Evolutionary conservation across 108 stramenopile genomes (phyloP).

Genomic region (Ochromonas danica): DNA sequence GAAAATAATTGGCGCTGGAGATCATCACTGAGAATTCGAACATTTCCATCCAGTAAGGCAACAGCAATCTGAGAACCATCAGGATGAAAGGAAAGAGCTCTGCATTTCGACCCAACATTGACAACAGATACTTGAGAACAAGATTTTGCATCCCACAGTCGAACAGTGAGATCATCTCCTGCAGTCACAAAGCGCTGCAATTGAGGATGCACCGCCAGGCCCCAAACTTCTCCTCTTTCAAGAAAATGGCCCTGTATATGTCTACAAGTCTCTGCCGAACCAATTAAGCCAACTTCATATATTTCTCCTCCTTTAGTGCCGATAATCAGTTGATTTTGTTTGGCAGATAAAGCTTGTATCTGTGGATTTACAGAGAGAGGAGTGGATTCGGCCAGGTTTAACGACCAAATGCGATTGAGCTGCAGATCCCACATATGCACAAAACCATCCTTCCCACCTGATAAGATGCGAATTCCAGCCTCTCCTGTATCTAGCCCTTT

Average conservation of each 20-base stretch:
- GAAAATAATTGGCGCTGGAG: background rate
- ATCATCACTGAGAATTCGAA: background rate
- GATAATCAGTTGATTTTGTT: conserved; percentile 6
- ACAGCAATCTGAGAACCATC: conserved; percentile 28
- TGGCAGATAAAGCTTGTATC: background rate
- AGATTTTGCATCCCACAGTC: conserved; percentile 40
- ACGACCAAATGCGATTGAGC: conserved; percentile 2
- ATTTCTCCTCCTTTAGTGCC: conserved; percentile 29
- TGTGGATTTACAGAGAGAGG: background rate
- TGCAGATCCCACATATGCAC: conserved; percentile 17
- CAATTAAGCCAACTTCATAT: background rate
- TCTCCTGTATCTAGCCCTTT: background rate
- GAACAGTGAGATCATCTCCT: conserved; percentile 49
- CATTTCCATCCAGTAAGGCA: background rate
- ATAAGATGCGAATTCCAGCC: background rate
- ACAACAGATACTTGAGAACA: background rate
- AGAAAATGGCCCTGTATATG: background rate
- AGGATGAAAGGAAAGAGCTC: background rate
- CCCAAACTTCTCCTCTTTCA: conserved; percentile 42
- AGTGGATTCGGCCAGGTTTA: background rate
- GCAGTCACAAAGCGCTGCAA: conserved; percentile 39
- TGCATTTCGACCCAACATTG: background rate
- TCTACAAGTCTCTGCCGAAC: background rate
- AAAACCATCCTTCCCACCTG: conserved; percentile 23
- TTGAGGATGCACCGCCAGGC: conserved; percentile 46